Evolutionary conservation across 78 protist species (phyloP).

Genomic region (Isochrysis galbana): DNA sequence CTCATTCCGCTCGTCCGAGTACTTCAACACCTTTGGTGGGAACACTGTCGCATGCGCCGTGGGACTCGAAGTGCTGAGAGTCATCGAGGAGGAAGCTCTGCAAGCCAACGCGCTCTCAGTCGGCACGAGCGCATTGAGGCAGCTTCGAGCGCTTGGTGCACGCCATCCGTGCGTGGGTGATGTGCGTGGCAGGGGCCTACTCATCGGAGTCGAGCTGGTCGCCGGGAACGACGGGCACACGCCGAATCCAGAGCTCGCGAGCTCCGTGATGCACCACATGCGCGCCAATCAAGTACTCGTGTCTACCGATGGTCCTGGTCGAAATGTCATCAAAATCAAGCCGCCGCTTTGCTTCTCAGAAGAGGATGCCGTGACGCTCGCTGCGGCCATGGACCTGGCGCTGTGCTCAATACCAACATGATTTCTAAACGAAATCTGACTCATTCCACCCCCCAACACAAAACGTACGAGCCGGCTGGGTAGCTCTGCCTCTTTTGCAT

Average conservation of each 20-base stretch:
- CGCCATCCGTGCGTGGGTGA: constrained; percentile 63
- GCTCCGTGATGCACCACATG: neutral
- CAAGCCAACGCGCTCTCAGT: constrained; percentile 16
- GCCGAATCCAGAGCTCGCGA: constrained; percentile 48
- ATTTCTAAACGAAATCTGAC: no score
- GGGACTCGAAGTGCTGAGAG: constrained; percentile 67
- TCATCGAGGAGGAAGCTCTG: constrained; percentile 46
- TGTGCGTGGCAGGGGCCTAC: constrained; percentile 80
- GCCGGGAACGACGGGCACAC: neutral
- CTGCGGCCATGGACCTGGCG: constrained; percentile 23
- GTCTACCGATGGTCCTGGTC: constrained; percentile 48
- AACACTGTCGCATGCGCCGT: constrained; percentile 70
- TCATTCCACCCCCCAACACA: no score
- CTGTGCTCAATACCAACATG: no score
- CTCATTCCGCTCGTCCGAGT: constrained; percentile 26
- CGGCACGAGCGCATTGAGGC: neutral
- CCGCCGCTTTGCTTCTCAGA: constrained; percentile 65
- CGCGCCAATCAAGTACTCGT: constrained; percentile 26
- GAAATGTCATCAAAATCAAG: constrained; percentile 69
- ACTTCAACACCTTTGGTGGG: constrained; percentile 86
- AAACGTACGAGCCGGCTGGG: no score
- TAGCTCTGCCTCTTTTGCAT: no score
- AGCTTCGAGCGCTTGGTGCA: constrained; percentile 4
- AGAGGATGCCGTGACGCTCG: constrained; percentile 28
- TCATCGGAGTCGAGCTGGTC: constrained; percentile 84